Evolutionary conservation across 257 asterid genomes (phyloP), one percentile per base, ranked within the genome.

Genomic region (Scutellaria baicalensis): DNA sequence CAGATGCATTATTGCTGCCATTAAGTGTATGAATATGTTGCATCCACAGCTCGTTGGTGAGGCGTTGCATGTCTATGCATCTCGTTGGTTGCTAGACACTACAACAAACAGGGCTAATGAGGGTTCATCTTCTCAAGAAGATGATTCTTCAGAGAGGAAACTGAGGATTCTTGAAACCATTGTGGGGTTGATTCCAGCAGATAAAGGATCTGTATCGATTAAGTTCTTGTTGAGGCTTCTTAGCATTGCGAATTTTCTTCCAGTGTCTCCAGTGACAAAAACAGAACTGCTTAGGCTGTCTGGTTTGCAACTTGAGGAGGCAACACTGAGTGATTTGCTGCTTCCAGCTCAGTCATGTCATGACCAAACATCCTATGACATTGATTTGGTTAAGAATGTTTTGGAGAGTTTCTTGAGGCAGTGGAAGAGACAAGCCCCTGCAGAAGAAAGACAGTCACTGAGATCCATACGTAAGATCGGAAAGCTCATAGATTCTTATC

Each of bases 21-120:
- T 89, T 13, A 86, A 83, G 74, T 85, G 93, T 7, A 75, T 85
- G 0, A 79, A 79, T 48, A 69, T 59, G 56, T 69, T 86, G 43
- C 86, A 74, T 21, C 93, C 92, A 1, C 92, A 75, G 87, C 93
- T 91, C 14, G 72, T 91, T 8, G 97, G 96, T 0, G 96, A 89
- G 79, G 89, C 96, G 14, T 52, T 91, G 78, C 96, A 87, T 11
- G 95, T 91, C 48, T 89, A 91, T 13, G 88, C 89, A 0, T 67
- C 81, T 70, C 88, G 90, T 38, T 85, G 96, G 96, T 77, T 91
- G 64, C 89, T 82, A 4, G 83, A 84, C 8, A 38, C 74, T 47
- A 64, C 76, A 0, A 62, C 62, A n/a, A 39, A n/a, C 27, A 47
- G 64, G 68, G 73, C 80, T 18, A 58, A 47, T 5, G 84, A 81